Evolutionary conservation across 2,329 filamentous ascomycete genomes (phyloP).

Genomic region (Chalaropsis ovoidea): DNA sequence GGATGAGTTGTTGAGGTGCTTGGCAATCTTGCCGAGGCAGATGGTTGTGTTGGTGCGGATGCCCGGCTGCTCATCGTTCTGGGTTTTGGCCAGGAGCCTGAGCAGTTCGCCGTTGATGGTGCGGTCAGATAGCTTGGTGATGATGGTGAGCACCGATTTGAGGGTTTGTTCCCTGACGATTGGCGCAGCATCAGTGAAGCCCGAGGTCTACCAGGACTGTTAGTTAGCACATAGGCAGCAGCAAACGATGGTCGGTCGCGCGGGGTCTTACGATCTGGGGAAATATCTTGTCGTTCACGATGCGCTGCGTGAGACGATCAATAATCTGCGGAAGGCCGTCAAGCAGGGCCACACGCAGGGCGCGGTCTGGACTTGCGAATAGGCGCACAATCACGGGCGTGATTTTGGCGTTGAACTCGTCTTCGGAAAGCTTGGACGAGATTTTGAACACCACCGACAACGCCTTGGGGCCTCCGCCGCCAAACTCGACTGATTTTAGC

Average conservation of each 20-base stretch:
- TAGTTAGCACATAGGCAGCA: not conserved
- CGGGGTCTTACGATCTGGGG: constrained; percentile 74
- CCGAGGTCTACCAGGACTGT: constrained; percentile 54
- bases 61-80: constrained; percentile 93
- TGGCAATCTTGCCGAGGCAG: constrained; percentile 90
- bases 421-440: constrained; percentile 69
- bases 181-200: constrained; percentile 84
- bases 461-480: constrained; percentile 86
- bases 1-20: constrained; percentile 67
- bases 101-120: constrained; percentile 89
- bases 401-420: constrained; percentile 78
- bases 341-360: constrained; percentile 78
- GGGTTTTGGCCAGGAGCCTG: constrained; percentile 83
- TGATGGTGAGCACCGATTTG: constrained; percentile 80
- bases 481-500: constrained; percentile 98
- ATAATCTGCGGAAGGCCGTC: constrained; percentile 88
- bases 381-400: constrained; percentile 78
- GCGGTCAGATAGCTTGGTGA: constrained; percentile 81
- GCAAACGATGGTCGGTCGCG: not conserved
- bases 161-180: constrained; percentile 91
- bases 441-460: constrained; percentile 86
- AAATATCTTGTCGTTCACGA: constrained; percentile 94
- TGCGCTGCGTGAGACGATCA: constrained; percentile 73
- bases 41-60: constrained; percentile 98
- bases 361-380: constrained; percentile 84